phyloP scores from a whole-genome alignment of 768 basidiomycete genomes.

The Auricularia heimuer region DNA sequence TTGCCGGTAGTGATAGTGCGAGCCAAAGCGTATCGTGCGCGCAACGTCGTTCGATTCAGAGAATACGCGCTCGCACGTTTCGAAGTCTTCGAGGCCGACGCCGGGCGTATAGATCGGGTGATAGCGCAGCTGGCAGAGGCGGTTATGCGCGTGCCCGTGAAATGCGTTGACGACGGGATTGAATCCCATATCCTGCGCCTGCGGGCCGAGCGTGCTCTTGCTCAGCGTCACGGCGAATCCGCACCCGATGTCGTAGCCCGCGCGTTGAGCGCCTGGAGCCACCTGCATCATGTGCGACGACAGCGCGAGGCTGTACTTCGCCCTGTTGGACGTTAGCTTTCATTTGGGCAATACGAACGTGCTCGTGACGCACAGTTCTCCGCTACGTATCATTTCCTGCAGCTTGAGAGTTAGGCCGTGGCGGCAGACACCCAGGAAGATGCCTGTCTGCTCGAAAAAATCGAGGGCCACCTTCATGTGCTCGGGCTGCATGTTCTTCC shows the following conservation, averaged over 20 bases:
- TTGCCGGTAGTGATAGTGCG: slow-evolving; percentile 13
- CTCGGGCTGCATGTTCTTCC: slow-evolving; percentile 1
- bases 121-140: slow-evolving; percentile 15
- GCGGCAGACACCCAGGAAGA: not conserved
- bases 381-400: slow-evolving; percentile 1
- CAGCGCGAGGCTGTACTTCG: slow-evolving; percentile 16
- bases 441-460: slow-evolving; percentile 1
- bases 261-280: slow-evolving; percentile 7
- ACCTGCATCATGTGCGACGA: slow-evolving; percentile 8
- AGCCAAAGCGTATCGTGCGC: slow-evolving; percentile 9
- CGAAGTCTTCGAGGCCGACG: slow-evolving; percentile 15
- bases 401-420: not conserved
- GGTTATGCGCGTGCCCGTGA: slow-evolving; percentile 28
- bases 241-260: slow-evolving; percentile 19
- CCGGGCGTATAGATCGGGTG: slow-evolving; percentile 13
- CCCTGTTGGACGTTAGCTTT: slow-evolving; percentile 5
- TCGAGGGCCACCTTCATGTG: not conserved
- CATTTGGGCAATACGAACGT: not conserved
- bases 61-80: slow-evolving; percentile 15
- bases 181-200: not conserved
- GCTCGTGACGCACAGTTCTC: not conserved
- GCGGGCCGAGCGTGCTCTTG: slow-evolving; percentile 9
- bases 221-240: slow-evolving; percentile 12
- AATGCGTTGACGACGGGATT: slow-evolving; percentile 19
- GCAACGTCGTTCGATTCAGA: slow-evolving; percentile 13